These are phyloP conservation scores for Penicillium angulare DNA, from an alignment of 495 filamentous ascomycete species.

Conservation along the genomic window DNA sequence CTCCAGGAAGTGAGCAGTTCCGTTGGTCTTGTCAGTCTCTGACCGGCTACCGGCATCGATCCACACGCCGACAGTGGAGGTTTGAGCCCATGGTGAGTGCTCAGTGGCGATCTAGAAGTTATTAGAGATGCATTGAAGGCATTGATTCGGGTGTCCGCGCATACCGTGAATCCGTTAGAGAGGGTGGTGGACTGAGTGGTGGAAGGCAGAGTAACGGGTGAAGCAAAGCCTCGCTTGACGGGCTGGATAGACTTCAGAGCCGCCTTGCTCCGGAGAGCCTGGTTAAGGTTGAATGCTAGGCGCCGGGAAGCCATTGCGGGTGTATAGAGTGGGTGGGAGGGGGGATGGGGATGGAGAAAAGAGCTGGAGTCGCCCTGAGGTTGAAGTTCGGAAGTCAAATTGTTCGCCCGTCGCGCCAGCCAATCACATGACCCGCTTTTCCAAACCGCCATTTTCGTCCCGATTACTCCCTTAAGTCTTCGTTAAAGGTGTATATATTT, in stretches of 20 bases:
- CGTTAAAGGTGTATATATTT: not conserved
- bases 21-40: conserved; percentile 98
- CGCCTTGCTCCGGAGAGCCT: conserved; percentile 79
- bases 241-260: conserved; percentile 70
- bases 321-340: conserved; percentile 25
- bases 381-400: conserved; percentile 55
- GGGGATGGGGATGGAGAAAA: conserved; percentile 34
- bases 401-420: conserved; percentile 45
- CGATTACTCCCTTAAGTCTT: conserved; percentile 33
- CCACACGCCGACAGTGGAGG: conserved; percentile 97
- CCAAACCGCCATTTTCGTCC: conserved; percentile 41
- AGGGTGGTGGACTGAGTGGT: conserved; percentile 94
- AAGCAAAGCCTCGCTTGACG: conserved; percentile 79
- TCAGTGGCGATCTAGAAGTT: conserved; percentile 84
- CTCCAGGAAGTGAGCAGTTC: conserved; percentile 98
- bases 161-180: conserved; percentile 94
- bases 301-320: conserved; percentile 87
- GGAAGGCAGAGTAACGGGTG: conserved; percentile 68
- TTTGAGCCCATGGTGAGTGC: conserved; percentile 97
- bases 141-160: conserved; percentile 31
- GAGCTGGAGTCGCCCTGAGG: conserved; percentile 46
- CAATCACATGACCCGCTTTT: conserved; percentile 53
- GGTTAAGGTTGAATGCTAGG: conserved; percentile 83
- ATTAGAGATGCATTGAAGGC: conserved; percentile 37
- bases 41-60: conserved; percentile 97